Percentiles rank a stretch among this genome's conserved stretches.
phyloP scores from a whole-genome alignment of 495 filamentous ascomycete genomes.

The Neurospora sp. region DNA sequence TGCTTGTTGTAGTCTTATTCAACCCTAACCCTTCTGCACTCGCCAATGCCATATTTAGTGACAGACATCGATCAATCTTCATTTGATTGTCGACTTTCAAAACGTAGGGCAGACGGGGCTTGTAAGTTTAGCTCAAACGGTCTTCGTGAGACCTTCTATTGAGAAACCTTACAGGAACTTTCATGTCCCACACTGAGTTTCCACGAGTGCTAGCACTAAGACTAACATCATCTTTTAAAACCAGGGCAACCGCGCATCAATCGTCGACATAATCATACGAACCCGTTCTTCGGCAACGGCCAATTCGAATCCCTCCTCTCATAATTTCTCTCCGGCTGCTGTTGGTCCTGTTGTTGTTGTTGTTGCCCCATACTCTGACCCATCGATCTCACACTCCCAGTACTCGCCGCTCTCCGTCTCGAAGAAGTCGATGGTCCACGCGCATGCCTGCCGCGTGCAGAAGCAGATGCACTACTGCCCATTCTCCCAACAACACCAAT shows the following conservation, averaged over 20 bases:
- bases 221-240: too few species aligned
- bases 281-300: background rate
- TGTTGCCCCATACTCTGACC: background rate
- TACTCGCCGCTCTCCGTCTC: background rate
- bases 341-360: background rate
- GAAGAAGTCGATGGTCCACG: background rate
- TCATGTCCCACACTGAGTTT: background rate
- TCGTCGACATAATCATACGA: background rate
- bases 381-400: background rate
- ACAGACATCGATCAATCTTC: too few species aligned
- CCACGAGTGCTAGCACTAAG: background rate
- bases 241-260: too few species aligned
- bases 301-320: constrained; percentile 4
- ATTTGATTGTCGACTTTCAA: background rate
- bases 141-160: background rate
- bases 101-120: background rate
- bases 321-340: background rate
- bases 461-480: background rate
- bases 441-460: background rate
- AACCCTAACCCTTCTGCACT: background rate
- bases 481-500: background rate
- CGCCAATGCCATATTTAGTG: too few species aligned
- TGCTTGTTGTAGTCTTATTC: background rate
- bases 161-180: background rate
- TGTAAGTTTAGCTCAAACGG: background rate